Conservation (phyloP, 495 filamentous ascomycete species). For the Chaetomium cochliodes region DNA sequence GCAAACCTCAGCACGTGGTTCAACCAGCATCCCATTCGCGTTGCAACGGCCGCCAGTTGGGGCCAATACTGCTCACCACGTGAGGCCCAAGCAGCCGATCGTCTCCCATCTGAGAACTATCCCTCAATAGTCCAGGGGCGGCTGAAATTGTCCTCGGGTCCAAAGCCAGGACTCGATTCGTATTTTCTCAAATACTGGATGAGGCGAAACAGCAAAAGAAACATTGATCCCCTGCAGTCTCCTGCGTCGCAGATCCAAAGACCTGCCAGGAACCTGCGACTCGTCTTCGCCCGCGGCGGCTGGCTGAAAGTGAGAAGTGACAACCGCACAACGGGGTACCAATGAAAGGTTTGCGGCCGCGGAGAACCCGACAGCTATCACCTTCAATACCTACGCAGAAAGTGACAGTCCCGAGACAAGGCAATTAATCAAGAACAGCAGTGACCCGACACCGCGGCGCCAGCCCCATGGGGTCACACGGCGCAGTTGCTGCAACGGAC, state of each 20-base stretch:
- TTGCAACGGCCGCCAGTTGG: neutral
- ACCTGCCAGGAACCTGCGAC: neutral
- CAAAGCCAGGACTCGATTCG: neutral
- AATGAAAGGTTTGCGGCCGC: neutral
- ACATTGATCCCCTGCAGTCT: neutral
- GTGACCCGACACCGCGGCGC: constrained; percentile 10
- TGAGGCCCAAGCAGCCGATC: neutral
- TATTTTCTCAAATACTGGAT: neutral
- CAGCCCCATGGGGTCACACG: constrained; percentile 12
- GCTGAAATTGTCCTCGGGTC: neutral
- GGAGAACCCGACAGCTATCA: neutral
- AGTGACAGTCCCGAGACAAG: constrained; percentile 3
- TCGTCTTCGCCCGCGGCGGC: neutral
- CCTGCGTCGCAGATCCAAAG: constrained; percentile 16
- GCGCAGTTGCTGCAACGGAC: neutral
- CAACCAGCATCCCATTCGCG: neutral
- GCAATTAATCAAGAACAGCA: neutral
- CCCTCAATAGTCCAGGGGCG: constrained; percentile 3
- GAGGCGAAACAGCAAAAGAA: neutral
- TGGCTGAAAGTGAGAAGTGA: constrained; percentile 16
- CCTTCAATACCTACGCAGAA: neutral
- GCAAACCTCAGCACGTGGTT: neutral
- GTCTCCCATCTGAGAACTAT: neutral
- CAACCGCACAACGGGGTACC: neutral
- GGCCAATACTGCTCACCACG: neutral